Evolutionary conservation across 1,284 basidiomycete genomes (phyloP), one percentile per base, ranked within the genome.

Genomic region (Lignosus rhinocerotis): DNA sequence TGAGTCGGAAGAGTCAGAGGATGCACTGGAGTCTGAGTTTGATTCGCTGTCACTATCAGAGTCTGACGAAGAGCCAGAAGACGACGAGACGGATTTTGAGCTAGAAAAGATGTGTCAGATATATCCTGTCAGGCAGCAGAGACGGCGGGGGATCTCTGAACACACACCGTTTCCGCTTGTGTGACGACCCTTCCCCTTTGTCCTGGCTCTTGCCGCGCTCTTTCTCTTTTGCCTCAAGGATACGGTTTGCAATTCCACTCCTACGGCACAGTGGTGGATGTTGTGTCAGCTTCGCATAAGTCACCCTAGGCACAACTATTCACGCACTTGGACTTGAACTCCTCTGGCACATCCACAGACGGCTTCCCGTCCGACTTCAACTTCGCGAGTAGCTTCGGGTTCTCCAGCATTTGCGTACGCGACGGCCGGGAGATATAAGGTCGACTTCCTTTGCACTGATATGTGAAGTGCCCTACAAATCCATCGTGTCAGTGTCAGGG

Each of bases 391-490:
- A 83, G 52, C 17, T 72, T 76, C 3, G 90, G 89, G 53, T 91
- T 90, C 68, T 92, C 88, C 21, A 93, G 80, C 69, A 86, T 81
- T 66, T 90, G 80, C 2, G 90, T 91, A 47, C 90, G 81, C 43
- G 90, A 92, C 2, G 90, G 90, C 9, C 90, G 81, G 16, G 87
- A 84, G 44, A 92, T 78, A 69, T 92, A 93, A 30, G 90, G 88
- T 3, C 88, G 80, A 42, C 78, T 66, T 9, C 77, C 77, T 72
- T 90, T 92, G 79, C 90, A 93, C 73, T 92, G 80, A 66, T 85
- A 93, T 31, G 83, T 93, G 69, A 84, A 93, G 70, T 92, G 90
- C 0, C 90, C 90, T 89, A 63, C 43, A 21, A 25, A 44, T 30
- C 6, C 50, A 14, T 19, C 36, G 14, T 7, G 51, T 32, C 41